A percentile compares a stretch with the other conserved stretches of the same genome.
phyloP scores from a whole-genome alignment of 1,284 basidiomycete species.

The Anthracocystis panici-leucophaei region DNA sequence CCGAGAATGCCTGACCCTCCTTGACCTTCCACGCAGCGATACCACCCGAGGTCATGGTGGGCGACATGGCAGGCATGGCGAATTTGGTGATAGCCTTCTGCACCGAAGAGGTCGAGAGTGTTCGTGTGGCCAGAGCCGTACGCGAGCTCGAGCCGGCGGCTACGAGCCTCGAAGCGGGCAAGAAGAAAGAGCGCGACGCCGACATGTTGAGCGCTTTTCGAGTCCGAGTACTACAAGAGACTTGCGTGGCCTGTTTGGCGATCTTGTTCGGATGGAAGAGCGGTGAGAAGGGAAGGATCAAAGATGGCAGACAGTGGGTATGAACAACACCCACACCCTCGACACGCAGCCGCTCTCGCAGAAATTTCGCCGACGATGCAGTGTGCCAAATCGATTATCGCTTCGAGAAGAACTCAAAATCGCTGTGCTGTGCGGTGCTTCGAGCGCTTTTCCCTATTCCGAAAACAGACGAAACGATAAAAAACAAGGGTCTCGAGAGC shows the following conservation, averaged over 20 bases:
- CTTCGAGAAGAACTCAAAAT: constrained; percentile 23
- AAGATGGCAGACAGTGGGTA: constrained; percentile 9
- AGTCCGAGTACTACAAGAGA: background rate
- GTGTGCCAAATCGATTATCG: constrained; percentile 33
- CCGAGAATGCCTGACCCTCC: constrained; percentile 70
- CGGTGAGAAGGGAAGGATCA: background rate
- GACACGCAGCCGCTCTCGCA: background rate
- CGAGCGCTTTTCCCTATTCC: constrained; percentile 24
- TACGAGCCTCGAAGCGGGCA: constrained; percentile 30
- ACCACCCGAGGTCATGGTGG: constrained; percentile 68
- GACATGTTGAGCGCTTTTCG: constrained; percentile 20
- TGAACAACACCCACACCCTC: background rate
- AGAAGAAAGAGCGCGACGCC: constrained; percentile 28
- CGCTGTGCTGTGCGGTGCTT: background rate
- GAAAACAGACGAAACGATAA: constrained; percentile 5
- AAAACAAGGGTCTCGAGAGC: constrained; percentile 7
- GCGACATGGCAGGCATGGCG: constrained; percentile 68
- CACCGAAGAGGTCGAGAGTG: constrained; percentile 39
- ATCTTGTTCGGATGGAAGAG: constrained; percentile 4
- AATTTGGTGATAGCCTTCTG: constrained; percentile 56
- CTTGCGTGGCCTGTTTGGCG: background rate
- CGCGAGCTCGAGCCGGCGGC: constrained; percentile 26
- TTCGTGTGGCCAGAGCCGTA: constrained; percentile 16
- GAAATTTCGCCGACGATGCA: constrained; percentile 22
- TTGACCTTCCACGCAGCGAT: constrained; percentile 70